Conservation (phyloP, 768 basidiomycete genomes). For the Lactarius sanguifluus region DNA sequence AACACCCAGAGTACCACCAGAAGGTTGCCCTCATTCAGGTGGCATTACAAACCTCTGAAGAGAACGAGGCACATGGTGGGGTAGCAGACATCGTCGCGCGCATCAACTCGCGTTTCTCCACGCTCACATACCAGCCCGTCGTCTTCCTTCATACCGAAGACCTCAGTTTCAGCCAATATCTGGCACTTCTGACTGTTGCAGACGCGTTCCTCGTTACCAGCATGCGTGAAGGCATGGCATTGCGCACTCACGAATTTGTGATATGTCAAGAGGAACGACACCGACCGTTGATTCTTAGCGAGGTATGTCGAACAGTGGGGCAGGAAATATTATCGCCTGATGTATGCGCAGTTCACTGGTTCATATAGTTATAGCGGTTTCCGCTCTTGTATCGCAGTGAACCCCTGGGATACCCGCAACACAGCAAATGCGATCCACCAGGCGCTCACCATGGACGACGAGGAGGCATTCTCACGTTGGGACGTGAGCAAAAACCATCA, state of each 20-base stretch:
- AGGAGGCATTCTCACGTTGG: conserved; percentile 75
- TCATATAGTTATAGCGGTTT: conserved; percentile 86
- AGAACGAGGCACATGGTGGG: conserved; percentile 69
- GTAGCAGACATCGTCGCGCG: conserved; percentile 76
- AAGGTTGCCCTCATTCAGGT: conserved; percentile 87
- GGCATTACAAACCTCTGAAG: conserved; percentile 77
- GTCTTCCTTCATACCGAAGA: conserved; percentile 86
- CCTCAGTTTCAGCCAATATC: conserved; percentile 81
- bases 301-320: conserved; percentile 45
- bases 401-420: conserved; percentile 83
- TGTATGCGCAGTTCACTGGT: conserved; percentile 67
- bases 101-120: conserved; percentile 81
- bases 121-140: conserved; percentile 83
- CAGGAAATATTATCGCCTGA: conserved; percentile 7
- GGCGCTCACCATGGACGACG: conserved; percentile 76
- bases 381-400: conserved; percentile 80
- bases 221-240: conserved; percentile 85
- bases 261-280: conserved; percentile 74
- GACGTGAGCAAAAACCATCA: conserved; percentile 44
- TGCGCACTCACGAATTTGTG: conserved; percentile 78
- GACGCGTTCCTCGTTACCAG: conserved; percentile 86
- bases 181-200: conserved; percentile 76
- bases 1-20: conserved; percentile 75
- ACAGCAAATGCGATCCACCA: conserved; percentile 77
- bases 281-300: conserved; percentile 75